These are phyloP conservation scores for Hemileccinum impolitum DNA, from an alignment of 768 basidiomycete species.

Conservation along the genomic window DNA sequence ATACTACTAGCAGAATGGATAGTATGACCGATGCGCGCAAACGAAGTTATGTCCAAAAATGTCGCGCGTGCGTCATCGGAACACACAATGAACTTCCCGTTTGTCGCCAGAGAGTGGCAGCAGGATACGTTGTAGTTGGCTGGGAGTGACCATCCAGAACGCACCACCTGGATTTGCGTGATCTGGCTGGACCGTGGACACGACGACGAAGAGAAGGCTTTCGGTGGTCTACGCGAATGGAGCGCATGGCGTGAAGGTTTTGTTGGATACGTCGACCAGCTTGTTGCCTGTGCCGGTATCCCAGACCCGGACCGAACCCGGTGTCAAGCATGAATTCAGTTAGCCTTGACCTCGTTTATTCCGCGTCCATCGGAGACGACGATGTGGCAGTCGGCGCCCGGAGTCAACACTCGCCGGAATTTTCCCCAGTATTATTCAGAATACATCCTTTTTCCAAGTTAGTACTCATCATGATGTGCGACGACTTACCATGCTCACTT, in stretches of 20 bases:
- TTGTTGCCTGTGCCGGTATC: conserved; percentile 2
- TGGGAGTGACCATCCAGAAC: not conserved
- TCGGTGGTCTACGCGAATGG: conserved; percentile 1
- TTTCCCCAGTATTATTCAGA: too few relatives aligned
- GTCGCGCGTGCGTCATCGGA: not conserved
- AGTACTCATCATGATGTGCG: too few relatives aligned
- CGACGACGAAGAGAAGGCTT: conserved; percentile 3
- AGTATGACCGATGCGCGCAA: not conserved
- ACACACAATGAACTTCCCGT: not conserved
- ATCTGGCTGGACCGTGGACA: not conserved
- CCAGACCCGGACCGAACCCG: conserved; percentile 1
- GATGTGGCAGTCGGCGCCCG: too few relatives aligned
- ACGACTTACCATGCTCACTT: too few relatives aligned
- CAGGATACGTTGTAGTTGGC: not conserved
- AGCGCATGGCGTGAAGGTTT: conserved; percentile 2
- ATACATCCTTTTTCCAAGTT: too few relatives aligned
- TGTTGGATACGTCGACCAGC: conserved; percentile 4
- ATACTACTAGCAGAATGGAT: not conserved
- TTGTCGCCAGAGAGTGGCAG: conserved; percentile 1
- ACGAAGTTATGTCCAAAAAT: not conserved
- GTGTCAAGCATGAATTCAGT: too few relatives aligned
- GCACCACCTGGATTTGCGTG: conserved; percentile 2
- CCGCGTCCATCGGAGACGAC: too few relatives aligned
- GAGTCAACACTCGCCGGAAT: too few relatives aligned
- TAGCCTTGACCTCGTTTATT: too few relatives aligned